Base-by-base conservation (phyloP, 805 yeast species). In the Candida alai region DNA sequence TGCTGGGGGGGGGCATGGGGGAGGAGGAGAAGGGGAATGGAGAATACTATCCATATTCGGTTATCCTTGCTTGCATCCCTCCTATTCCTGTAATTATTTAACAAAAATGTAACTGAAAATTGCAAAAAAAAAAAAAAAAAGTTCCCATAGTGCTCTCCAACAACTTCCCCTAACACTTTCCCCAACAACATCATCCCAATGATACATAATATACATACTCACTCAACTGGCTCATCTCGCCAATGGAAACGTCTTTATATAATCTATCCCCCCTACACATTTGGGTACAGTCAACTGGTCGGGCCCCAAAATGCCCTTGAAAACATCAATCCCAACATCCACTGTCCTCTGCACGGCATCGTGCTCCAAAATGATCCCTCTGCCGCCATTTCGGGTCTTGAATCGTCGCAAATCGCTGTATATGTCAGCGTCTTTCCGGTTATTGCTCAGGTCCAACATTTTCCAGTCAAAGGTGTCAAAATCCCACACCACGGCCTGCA, bases 381-480 rank as follows among this genome's bases (percentile, higher is more conserved):
- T 50, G 20, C 40, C 46, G 2, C 42, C 40, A 11, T 49, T 47
- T 1, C 40, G 35, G 3, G 30, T 19, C 32, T 60, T 60, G 83
- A 90, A 87, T 6, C 48, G 47, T 3, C 49, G 52, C 2, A 84
- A 78, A 24, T 82, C 87, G 3, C 52, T 51, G 27, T 70, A 60
- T 24, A 89, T 77, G 26, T 73, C 73, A 2, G 54, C 52, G 35
- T 74, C 77, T 44, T 73, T 70, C n/a, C 36, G 20, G 15, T 65
- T 66, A 2, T 70, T 65, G 5, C 43, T 30, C 3, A 40, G 39
- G 17, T 49, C 58, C 24, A 74, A 65, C 51, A 88, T 60, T 53
- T 77, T 76, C 97, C 97, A 90, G 58, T 90, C 97, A 60, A 80
- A 80, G 0, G 96, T 77, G 58, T 90, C 97, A 49, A 73, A 76